A percentile compares a stretch with the other conserved stretches of the same genome.
Conservation (phyloP, 1,284 basidiomycete species). For the Mycena sp. region DNA sequence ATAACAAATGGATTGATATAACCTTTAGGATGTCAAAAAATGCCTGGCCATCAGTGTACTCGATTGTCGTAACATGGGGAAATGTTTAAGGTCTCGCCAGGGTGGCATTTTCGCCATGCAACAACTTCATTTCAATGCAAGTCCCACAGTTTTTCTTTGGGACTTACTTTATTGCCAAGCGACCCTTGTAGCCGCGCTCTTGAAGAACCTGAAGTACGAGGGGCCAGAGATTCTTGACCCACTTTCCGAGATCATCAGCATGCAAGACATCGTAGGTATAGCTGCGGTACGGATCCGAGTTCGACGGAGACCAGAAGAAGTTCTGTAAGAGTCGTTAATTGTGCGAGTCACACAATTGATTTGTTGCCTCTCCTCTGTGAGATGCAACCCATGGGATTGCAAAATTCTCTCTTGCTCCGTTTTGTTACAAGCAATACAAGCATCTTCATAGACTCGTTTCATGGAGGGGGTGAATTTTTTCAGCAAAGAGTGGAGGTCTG, state of each 20-base stretch:
- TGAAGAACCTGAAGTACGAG: too few species aligned
- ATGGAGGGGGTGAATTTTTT: background rate
- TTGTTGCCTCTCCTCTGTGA: slow-evolving; percentile 29
- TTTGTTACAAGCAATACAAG: background rate
- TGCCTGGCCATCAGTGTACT: background rate
- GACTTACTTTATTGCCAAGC: too few species aligned
- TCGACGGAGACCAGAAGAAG: slow-evolving; percentile 27
- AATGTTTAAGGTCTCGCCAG: background rate
- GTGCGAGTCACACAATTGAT: background rate
- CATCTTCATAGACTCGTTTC: background rate
- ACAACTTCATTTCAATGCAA: background rate
- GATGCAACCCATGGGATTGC: slow-evolving; percentile 34
- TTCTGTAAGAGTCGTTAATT: background rate
- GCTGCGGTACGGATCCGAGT: slow-evolving; percentile 4
- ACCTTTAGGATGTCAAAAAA: background rate
- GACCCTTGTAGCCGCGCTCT: too few species aligned
- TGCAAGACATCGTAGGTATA: slow-evolving; percentile 5
- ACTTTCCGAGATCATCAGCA: background rate
- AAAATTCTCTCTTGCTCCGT: slow-evolving; percentile 27
- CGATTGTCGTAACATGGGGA: background rate
- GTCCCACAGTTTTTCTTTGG: too few species aligned
- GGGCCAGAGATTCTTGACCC: slow-evolving; percentile 2
- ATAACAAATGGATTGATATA: background rate
- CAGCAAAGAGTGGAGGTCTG: background rate
- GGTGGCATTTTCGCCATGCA: background rate